Percentiles rank a stretch among this genome's conserved stretches.
phyloP scores from a whole-genome alignment of 805 yeast genomes.

The Babjeviella inositovora region DNA sequence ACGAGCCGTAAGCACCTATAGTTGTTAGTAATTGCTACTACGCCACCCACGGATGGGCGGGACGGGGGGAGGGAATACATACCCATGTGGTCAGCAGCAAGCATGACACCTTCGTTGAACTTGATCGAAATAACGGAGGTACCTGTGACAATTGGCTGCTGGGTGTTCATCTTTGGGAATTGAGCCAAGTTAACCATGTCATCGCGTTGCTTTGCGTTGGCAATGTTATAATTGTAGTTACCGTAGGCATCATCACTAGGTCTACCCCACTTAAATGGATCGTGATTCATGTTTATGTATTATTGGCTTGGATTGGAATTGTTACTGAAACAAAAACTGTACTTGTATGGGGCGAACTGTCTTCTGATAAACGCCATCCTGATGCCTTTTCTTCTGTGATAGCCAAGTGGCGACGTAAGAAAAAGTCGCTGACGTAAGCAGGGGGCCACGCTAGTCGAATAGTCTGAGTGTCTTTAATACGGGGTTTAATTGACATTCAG shows the following conservation, averaged over 20 bases:
- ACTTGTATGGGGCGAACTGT: too few relatives aligned
- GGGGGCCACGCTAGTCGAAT: too few relatives aligned
- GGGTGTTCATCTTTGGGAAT: conserved; percentile 75
- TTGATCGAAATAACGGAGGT: conserved; percentile 89
- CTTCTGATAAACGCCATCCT: too few relatives aligned
- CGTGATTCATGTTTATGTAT: conserved; percentile 98
- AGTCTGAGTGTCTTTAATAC: too few relatives aligned
- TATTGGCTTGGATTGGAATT: conserved; percentile 1
- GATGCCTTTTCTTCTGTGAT: too few relatives aligned
- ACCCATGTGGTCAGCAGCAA: conserved; percentile 91
- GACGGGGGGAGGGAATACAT: background rate
- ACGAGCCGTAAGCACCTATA: conserved; percentile 66
- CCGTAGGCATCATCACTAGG: conserved; percentile 80
- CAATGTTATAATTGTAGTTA: conserved; percentile 55
- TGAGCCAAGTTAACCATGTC: conserved; percentile 8
- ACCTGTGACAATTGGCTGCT: conserved; percentile 91
- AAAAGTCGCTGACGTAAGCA: too few relatives aligned
- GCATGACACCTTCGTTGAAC: conserved; percentile 75
- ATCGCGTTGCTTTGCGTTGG: conserved; percentile 30
- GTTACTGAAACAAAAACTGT: too few relatives aligned
- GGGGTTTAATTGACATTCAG: too few relatives aligned
- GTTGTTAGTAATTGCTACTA: conserved; percentile 1
- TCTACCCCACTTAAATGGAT: conserved; percentile 92
- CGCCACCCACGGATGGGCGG: background rate
- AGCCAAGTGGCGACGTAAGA: too few relatives aligned